Conservation (phyloP, 176 grass and related monocot species). For the Raddia guianensis region DNA sequence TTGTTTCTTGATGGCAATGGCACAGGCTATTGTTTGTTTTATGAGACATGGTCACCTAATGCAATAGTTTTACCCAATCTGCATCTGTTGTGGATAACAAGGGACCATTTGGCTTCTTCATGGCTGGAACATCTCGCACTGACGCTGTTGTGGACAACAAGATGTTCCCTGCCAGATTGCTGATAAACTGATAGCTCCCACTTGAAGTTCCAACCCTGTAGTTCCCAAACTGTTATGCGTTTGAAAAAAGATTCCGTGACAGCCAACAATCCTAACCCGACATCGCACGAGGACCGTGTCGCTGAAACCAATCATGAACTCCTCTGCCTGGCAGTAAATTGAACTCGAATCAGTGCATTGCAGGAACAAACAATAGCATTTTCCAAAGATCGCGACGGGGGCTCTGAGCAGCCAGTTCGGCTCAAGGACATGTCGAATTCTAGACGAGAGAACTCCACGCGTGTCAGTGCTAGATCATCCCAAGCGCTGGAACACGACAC, state of each 20-base stretch:
- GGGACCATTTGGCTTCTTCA: slow-evolving; percentile 13
- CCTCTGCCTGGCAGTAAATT: not conserved
- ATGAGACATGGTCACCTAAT: not conserved
- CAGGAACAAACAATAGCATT: slow-evolving; percentile 7
- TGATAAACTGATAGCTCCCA: slow-evolving; percentile 30
- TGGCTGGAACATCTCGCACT: slow-evolving; percentile 29
- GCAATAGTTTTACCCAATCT: slow-evolving; percentile 19
- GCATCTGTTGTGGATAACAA: slow-evolving; percentile 28
- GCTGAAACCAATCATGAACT: not conserved
- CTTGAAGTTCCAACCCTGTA: slow-evolving; percentile 28
- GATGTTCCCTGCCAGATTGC: slow-evolving; percentile 29
- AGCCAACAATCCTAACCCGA: not conserved
- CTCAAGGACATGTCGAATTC: not conserved
- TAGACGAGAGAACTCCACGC: slow-evolving; percentile 22
- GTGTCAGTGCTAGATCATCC: slow-evolving; percentile 34
- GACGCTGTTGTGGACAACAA: slow-evolving; percentile 33
- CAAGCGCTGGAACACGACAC: not conserved
- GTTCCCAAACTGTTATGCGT: slow-evolving; percentile 1
- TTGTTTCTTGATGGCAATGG: slow-evolving; percentile 12
- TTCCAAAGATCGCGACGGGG: slow-evolving; percentile 10
- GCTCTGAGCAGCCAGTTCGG: not conserved
- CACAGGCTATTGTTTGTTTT: slow-evolving; percentile 7
- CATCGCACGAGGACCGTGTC: not conserved
- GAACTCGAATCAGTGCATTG: not conserved
- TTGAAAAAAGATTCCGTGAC: not conserved